Base-by-base conservation (phyloP, 2,329 filamentous ascomycete genomes). In the Calonectria leucothoes region DNA sequence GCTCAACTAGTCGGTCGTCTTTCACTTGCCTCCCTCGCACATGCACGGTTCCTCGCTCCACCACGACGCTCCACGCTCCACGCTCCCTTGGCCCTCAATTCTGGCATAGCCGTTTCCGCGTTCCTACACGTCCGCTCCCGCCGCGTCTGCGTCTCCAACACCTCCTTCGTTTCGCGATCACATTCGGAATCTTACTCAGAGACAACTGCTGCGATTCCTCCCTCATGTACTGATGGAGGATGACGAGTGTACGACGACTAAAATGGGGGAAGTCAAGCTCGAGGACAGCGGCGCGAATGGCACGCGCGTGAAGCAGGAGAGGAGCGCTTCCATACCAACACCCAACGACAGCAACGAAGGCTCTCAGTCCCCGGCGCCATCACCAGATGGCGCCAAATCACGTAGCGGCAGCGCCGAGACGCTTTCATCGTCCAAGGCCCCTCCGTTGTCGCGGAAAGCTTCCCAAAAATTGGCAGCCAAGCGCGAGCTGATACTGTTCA, bases 391-490 rank as follows among this genome's bases (percentile, higher is more conserved):
- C 49, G 76, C 81, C 76, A 90, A 90, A 76, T 84, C 86, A 69
- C 85, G 86, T 71, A 87, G 84, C 77, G 87, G 87, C 69, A 87
- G 86, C 82, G 84, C 83, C 57, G 87, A 87, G 61, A 88, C 87
- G 8, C 86, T 87, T 33, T 87, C 87, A 69, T 86, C 86, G 39
- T 81, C 79, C 27, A 91, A 94, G 80, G 89, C 91, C 49, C 91
- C 93, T 57, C 97, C 94, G 84, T 87, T 94, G 71, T 89, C 93
- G 77, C 93, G 95, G 79, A 95, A 94, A 81, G 87, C 91, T 45
- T 93, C 94, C 25, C 92, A 94, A 78, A 83, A 98, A 94, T 59
- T 77, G 83, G 84, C 92, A 64, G 84, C 90, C 72, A 85, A 89
- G 74, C 91, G 91, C 70, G 89, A 92, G 71, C 89, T 92, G 66